A percentile compares a stretch with the other conserved stretches of the same genome.
These are phyloP conservation scores for Staphylotrichum longicolle DNA, from an alignment of 495 filamentous ascomycete species.

Conservation along the genomic window DNA sequence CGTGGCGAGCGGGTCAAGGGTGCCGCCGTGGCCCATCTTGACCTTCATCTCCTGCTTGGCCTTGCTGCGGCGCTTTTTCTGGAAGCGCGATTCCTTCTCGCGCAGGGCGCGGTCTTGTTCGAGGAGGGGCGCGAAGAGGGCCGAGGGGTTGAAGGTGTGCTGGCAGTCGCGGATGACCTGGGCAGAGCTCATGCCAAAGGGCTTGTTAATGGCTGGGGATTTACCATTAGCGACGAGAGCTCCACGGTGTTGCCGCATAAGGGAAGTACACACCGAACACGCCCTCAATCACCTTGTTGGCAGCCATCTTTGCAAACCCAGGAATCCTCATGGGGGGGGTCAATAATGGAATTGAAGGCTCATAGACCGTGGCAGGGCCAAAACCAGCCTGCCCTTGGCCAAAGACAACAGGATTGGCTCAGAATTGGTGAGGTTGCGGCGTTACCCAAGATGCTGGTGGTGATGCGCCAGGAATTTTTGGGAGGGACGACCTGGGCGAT, in stretches of 20 bases:
- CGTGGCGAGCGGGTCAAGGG: conserved; percentile 89
- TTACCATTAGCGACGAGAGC: background rate
- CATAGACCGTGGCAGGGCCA: background rate
- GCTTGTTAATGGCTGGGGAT: conserved; percentile 82
- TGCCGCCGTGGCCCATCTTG: conserved; percentile 96
- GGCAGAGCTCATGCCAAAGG: conserved; percentile 76
- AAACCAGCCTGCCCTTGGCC: too few relatives aligned
- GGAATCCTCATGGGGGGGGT: conserved; percentile 27
- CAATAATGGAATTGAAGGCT: too few relatives aligned
- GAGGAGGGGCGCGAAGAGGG: conserved; percentile 72
- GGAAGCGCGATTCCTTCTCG: conserved; percentile 51
- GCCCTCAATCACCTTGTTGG: conserved; percentile 66
- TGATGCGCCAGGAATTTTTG: conserved; percentile 2
- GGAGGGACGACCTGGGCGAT: background rate
- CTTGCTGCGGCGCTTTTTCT: conserved; percentile 52
- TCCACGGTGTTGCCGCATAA: background rate
- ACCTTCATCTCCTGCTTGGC: conserved; percentile 61
- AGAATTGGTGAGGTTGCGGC: too few relatives aligned
- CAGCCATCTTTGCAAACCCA: conserved; percentile 48
- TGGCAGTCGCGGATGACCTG: conserved; percentile 85
- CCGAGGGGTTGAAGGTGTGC: conserved; percentile 74
- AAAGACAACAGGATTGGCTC: too few relatives aligned
- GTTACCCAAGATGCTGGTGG: too few relatives aligned
- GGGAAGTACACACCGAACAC: conserved; percentile 58
- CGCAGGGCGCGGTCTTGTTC: conserved; percentile 53